A percentile compares a stretch with the other conserved stretches of the same genome.
These are phyloP conservation scores for Inga leiocalycina DNA, from an alignment of 306 rosid genomes.

Conservation along the genomic window DNA sequence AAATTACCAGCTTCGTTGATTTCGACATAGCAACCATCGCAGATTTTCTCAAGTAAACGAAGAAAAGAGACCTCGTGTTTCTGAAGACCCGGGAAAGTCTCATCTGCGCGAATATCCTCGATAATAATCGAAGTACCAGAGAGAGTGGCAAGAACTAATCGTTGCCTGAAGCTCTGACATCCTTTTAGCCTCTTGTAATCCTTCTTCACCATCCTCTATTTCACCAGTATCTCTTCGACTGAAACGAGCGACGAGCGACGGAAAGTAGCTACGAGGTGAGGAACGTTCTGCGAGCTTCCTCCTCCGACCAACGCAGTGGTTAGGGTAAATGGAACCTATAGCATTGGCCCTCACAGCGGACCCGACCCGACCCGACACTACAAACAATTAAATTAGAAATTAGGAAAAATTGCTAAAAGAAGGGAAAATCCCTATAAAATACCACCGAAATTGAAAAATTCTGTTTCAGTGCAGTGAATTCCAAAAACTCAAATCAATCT, in stretches of 20 bases:
- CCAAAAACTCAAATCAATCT: too few species aligned
- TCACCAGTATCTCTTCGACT: neutral
- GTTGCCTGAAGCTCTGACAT: conserved; percentile 69
- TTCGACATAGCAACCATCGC: conserved; percentile 66
- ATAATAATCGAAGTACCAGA: conserved; percentile 64
- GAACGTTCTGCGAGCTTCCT: neutral
- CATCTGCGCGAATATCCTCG: conserved; percentile 66
- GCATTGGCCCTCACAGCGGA: neutral
- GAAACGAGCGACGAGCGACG: too few species aligned
- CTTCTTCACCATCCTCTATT: conserved; percentile 51
- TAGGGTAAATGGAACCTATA: too few species aligned
- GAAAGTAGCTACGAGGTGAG: too few species aligned
- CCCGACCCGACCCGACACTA: too few species aligned
- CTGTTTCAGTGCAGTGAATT: too few species aligned
- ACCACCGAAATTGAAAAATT: too few species aligned
- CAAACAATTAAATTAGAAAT: too few species aligned
- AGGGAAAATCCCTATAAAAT: too few species aligned
- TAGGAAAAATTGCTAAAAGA: too few species aligned
- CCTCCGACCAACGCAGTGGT: neutral
- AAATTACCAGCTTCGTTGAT: conserved; percentile 77
- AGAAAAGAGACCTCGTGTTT: conserved; percentile 79
- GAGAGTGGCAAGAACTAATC: conserved; percentile 69
- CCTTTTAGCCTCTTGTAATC: conserved; percentile 65
- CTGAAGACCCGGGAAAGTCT: conserved; percentile 71
- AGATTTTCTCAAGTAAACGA: conserved; percentile 69